Base-by-base conservation (phyloP, 2,329 filamentous ascomycete genomes). In the Fusarium setosum region DNA sequence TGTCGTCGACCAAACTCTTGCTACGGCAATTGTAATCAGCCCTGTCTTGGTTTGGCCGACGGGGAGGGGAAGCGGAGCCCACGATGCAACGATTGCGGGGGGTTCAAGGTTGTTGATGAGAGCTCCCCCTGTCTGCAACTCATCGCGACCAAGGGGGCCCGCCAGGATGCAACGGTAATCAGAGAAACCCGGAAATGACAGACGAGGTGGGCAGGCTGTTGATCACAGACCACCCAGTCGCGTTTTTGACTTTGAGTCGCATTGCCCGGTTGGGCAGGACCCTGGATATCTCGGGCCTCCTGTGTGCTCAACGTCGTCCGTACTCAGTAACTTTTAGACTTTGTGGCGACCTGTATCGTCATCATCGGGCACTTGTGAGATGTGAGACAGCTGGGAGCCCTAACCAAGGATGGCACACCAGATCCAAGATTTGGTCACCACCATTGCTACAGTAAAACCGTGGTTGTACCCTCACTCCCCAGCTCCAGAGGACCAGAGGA, bases 91-190 rank as follows among this genome's bases (percentile, higher is more conserved):
- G 21, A 55, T 50, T 62, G 52, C 41, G 50, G 54, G 64, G 65
- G 50, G 34, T 62, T 55, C 32, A 48, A 51, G 51, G 56, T 62
- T 53, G 44, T 62, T 42, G 40, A 45, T 18, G 41, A 44, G 63
- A 54, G 54, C 44, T 56, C 53, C 65, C 63, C 56, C 29, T 53
- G 38, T 41, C 65, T 68, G 65, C 65, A 67, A 38, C 65, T 68
- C 64, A 67, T 68, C 56, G 49, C 20, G 52, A 65, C 44, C 29
- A 44, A 18, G 35, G 18, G 29, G 38, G 60, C 51, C 64, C 64
- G 56, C 64, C 37, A 47, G 49, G 61, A 68, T 67, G 64, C 64
- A 68, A 67, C 64, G 64, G 56, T 68, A 61, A 67, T 67, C 61
- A 68, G 65, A 66, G 56, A 61, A 57, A 34, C 58, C 40, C 57